A percentile compares a stretch with the other conserved stretches of the same genome.
Conservation (phyloP, 441 rosid species). For the Isatis lusitanica region DNA sequence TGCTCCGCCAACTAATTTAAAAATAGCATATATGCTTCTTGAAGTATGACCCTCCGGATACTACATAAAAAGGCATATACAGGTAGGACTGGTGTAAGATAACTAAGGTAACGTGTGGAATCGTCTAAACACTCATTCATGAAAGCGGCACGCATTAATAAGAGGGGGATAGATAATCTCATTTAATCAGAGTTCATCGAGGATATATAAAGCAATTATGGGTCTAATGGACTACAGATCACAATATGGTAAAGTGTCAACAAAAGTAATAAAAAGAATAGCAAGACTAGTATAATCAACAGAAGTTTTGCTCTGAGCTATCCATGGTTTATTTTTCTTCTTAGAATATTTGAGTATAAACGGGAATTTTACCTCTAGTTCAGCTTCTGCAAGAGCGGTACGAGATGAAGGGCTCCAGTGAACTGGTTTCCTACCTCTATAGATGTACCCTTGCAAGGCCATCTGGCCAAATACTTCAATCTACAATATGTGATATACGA, state of each 20-base stretch:
- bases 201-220: conserved; percentile 4
- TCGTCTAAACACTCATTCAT: background rate
- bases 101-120: conserved; percentile 12
- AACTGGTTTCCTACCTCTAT: conserved; percentile 96
- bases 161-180: background rate
- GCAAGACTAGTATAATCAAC: background rate
- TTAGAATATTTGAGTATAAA: background rate
- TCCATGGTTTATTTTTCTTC: background rate
- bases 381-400: conserved; percentile 99
- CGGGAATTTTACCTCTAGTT: conserved; percentile 73
- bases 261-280: conserved; percentile 9
- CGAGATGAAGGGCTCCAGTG: conserved; percentile 99
- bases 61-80: conserved; percentile 43
- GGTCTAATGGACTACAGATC: background rate
- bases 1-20: conserved; percentile 56
- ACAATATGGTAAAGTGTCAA: conserved; percentile 16
- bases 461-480: conserved; percentile 92
- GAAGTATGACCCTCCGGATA: conserved; percentile 97
- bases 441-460: conserved; percentile 85
- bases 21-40: conserved; percentile 83
- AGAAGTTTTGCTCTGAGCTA: background rate
- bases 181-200: background rate
- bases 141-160: background rate
- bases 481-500: conserved; percentile 45
- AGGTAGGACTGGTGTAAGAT: conserved; percentile 11